These are phyloP conservation scores for Anethum foeniculum DNA, from an alignment of 140 eudicot species.

Conservation along the genomic window DNA sequence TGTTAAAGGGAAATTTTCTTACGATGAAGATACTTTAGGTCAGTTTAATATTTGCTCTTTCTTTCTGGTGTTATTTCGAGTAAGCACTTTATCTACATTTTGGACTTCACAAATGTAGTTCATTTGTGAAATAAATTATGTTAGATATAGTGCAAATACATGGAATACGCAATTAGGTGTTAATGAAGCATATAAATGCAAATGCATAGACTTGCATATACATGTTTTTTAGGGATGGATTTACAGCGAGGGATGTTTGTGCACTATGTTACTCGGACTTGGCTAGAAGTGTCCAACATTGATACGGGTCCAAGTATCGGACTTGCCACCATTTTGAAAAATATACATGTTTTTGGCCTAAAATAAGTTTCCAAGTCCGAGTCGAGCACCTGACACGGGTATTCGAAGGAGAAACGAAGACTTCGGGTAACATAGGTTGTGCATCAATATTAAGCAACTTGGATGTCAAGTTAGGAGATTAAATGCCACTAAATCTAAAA, in stretches of 20 bases:
- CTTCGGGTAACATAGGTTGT: background rate
- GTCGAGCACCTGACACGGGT: too few relatives aligned
- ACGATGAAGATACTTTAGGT: slow-evolving; percentile 61
- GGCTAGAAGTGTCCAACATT: too few relatives aligned
- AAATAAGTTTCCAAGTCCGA: too few relatives aligned
- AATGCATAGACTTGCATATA: background rate
- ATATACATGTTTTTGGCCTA: too few relatives aligned
- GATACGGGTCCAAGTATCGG: too few relatives aligned
- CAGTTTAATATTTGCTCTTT: slow-evolving; percentile 24
- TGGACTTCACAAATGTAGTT: background rate
- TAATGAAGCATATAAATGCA: background rate
- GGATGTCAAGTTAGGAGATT: background rate
- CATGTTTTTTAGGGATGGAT: background rate
- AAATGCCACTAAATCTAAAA: background rate
- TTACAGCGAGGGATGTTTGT: background rate
- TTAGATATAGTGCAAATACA: background rate
- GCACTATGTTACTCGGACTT: too few relatives aligned
- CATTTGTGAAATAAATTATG: background rate
- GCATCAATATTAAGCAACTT: background rate
- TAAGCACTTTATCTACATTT: background rate
- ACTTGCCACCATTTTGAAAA: too few relatives aligned
- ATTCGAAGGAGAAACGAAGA: too few relatives aligned
- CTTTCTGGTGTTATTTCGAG: background rate
- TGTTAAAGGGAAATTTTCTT: slow-evolving; percentile 68
- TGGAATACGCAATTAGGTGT: background rate